Evolutionary conservation across 352 stramenopile species (phyloP).

Genomic region (Nothophytophthora sp.): DNA sequence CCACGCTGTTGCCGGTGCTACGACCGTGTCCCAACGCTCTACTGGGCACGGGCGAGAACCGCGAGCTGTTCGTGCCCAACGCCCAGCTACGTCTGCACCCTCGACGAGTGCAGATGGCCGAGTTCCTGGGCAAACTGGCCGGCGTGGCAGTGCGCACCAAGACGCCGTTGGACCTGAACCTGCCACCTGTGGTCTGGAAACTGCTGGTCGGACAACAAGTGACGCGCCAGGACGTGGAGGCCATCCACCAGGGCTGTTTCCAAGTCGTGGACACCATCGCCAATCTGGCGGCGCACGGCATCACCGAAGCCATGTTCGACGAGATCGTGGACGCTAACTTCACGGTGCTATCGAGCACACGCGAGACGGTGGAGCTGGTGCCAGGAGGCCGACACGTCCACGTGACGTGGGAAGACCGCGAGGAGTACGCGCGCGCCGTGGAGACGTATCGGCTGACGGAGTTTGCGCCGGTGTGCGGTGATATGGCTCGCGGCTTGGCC

Average conservation of each 20-base stretch:
- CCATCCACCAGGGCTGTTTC: slow-evolving; percentile 84
- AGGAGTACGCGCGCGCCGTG: slow-evolving; percentile 79
- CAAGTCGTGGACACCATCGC: slow-evolving; percentile 90
- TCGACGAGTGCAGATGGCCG: slow-evolving; percentile 85
- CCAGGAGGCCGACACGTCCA: slow-evolving; percentile 76
- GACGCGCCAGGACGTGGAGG: slow-evolving; percentile 77
- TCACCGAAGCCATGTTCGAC: slow-evolving; percentile 88
- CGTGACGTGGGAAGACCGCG: slow-evolving; percentile 91
- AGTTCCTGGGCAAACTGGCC: slow-evolving; percentile 95
- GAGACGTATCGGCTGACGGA: slow-evolving; percentile 81
- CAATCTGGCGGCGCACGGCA: slow-evolving; percentile 73
- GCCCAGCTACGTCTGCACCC: slow-evolving; percentile 50
- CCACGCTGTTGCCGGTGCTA: slow-evolving; percentile 74
- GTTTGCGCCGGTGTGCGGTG: slow-evolving; percentile 72
- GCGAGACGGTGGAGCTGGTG: slow-evolving; percentile 78
- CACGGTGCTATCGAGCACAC: slow-evolving; percentile 82
- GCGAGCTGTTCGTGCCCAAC: slow-evolving; percentile 87
- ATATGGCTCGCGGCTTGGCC: slow-evolving; percentile 78
- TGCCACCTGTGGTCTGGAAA: slow-evolving; percentile 94
- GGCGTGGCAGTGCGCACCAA: slow-evolving; percentile 93
- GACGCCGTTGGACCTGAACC: slow-evolving; percentile 91
- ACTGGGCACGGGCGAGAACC: slow-evolving; percentile 86
- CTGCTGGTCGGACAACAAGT: slow-evolving; percentile 85
- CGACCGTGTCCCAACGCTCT: slow-evolving; percentile 89
- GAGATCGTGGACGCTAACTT: slow-evolving; percentile 93